phyloP scores from a whole-genome alignment of 2,329 filamentous ascomycete genomes.

The Aphanoascus verrucosus region DNA sequence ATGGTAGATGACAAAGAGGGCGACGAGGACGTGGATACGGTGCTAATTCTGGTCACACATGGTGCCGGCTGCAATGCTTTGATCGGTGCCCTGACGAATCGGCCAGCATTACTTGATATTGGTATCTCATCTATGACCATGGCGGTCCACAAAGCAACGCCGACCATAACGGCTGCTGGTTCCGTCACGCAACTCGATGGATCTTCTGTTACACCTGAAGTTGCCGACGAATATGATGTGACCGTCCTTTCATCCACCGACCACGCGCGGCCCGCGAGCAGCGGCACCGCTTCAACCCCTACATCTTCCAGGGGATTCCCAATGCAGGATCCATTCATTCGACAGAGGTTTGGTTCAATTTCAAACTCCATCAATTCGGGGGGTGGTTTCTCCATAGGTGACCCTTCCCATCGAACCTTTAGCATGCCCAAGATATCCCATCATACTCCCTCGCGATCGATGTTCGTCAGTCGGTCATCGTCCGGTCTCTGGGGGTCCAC shows the following conservation, averaged over 20 bases:
- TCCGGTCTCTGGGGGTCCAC: conserved; percentile 31
- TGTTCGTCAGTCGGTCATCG: conserved; percentile 14
- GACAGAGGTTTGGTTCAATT: conserved; percentile 25
- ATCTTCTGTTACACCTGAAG: conserved; percentile 15
- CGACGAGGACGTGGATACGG: conserved; percentile 59
- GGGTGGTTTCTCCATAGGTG: conserved; percentile 20
- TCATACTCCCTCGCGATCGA: conserved; percentile 14
- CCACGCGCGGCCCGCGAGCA: conserved; percentile 44
- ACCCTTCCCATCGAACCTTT: conserved; percentile 1
- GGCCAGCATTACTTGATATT: conserved; percentile 83
- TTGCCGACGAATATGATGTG: conserved; percentile 45
- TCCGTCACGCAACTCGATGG: background rate
- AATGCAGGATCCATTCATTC: conserved; percentile 23
- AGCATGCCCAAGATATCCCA: conserved; percentile 5
- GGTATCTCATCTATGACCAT: conserved; percentile 84
- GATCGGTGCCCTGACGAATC: conserved; percentile 80
- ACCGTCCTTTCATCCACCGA: conserved; percentile 51
- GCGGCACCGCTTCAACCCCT: conserved; percentile 22
- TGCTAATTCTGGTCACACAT: conserved; percentile 83
- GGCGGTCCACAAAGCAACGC: conserved; percentile 49
- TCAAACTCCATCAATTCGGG: conserved; percentile 19
- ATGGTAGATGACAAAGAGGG: conserved; percentile 32
- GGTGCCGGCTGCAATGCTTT: conserved; percentile 93
- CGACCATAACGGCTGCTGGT: background rate
- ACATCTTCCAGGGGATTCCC: conserved; percentile 17